Percentiles rank a stretch among this genome's conserved stretches.
These are phyloP conservation scores for Sequoia sempervirens DNA, from an alignment of 75 land plant genomes.

Conservation along the genomic window DNA sequence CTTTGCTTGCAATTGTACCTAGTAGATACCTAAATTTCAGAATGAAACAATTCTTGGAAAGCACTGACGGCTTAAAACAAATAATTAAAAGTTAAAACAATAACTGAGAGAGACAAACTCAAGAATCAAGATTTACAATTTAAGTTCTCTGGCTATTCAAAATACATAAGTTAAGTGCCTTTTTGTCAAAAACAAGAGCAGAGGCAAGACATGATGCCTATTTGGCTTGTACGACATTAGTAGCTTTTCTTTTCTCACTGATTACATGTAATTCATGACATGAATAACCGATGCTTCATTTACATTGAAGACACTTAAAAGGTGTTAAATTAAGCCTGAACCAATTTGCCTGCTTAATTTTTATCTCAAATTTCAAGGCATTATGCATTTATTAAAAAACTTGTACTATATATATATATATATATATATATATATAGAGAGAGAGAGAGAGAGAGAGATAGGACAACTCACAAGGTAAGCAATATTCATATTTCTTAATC, in stretches of 20 bases:
- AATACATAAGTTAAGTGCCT: not conserved
- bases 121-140: not conserved
- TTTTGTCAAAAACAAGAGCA: no score
- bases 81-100: not conserved
- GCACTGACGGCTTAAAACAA: no score
- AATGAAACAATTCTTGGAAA: not conserved
- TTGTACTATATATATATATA: no score
- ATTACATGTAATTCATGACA: not conserved
- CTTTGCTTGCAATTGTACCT: not conserved
- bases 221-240: no score
- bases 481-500: slow-evolving; percentile 90
- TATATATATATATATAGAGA: no score
- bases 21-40: not conserved
- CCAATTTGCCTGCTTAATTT: not conserved
- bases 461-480: slow-evolving; percentile 77
- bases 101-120: not conserved
- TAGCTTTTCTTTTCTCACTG: not conserved
- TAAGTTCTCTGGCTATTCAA: not conserved
- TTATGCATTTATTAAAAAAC: not conserved
- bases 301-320: not conserved
- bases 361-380: not conserved
- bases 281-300: not conserved
- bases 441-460: not conserved
- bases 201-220: no score
- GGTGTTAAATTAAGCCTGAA: not conserved